Evolutionary conservation across 2,329 filamentous ascomycete species (phyloP).

Genomic region (Microsporum canis): DNA sequence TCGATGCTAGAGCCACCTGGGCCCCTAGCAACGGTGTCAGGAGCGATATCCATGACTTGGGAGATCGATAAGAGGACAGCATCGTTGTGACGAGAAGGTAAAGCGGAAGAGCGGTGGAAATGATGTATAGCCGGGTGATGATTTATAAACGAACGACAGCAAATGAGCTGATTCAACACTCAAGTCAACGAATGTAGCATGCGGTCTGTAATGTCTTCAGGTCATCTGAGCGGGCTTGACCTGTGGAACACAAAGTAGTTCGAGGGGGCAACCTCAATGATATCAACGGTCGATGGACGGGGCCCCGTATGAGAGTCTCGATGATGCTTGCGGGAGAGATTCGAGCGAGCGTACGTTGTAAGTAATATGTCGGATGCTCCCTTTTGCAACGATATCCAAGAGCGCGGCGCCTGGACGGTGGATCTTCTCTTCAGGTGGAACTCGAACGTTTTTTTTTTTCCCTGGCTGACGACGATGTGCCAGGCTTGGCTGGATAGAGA

Average conservation of each 20-base stretch:
- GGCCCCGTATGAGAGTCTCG: background rate
- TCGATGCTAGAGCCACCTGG: slow-evolving; percentile 17
- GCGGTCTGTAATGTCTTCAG: background rate
- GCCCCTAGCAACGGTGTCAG: slow-evolving; percentile 16
- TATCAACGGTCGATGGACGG: background rate
- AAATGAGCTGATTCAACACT: background rate
- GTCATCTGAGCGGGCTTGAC: background rate
- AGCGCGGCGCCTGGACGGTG: background rate
- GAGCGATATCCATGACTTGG: slow-evolving; percentile 6
- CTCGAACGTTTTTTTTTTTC: background rate
- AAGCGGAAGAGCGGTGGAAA: background rate
- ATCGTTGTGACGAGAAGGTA: background rate
- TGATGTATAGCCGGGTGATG: background rate
- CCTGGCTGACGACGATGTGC: background rate
- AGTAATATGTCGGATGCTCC: background rate
- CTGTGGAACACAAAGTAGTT: background rate
- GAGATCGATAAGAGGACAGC: background rate
- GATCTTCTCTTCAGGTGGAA: background rate
- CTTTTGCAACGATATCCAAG: background rate
- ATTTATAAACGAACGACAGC: background rate
- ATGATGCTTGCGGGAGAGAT: background rate
- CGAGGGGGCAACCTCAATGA: background rate
- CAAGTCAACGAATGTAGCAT: background rate
- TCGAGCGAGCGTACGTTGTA: background rate
- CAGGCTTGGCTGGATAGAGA: background rate